These are phyloP conservation scores for Globisporangium cystogenes DNA, from an alignment of 352 stramenopile species.

Conservation along the genomic window DNA sequence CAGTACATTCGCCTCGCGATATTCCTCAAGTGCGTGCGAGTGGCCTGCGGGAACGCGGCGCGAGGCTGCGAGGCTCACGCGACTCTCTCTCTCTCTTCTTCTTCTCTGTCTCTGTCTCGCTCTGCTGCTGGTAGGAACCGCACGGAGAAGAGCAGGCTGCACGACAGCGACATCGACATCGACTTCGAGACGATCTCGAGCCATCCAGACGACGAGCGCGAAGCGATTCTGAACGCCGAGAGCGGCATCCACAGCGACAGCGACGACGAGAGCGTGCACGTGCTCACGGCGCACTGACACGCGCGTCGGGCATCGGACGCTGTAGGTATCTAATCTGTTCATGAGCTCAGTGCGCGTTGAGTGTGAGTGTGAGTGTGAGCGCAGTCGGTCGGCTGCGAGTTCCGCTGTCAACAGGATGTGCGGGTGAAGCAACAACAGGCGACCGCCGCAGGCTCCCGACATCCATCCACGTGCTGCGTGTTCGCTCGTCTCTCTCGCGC, in stretches of 20 bases:
- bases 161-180: conserved; percentile 64
- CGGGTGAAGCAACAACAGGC: not conserved
- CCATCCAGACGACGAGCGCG: conserved; percentile 33
- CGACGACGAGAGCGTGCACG: conserved; percentile 19
- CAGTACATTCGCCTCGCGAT: conserved; percentile 80
- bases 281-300: conserved; percentile 10
- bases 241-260: conserved; percentile 30
- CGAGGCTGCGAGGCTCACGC: not conserved
- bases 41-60: not conserved
- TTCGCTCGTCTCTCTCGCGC: not conserved
- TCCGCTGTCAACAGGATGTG: not conserved
- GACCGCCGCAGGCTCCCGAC: not conserved
- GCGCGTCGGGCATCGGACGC: not conserved
- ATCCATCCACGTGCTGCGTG: no score
- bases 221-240: conserved; percentile 48
- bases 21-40: conserved; percentile 68
- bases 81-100: not conserved
- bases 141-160: conserved; percentile 32
- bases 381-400: not conserved
- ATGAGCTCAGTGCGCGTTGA: not conserved
- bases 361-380: not conserved
- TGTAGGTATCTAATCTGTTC: not conserved
- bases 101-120: not conserved
- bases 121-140: conserved; percentile 32
- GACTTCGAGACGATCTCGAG: conserved; percentile 44